Conservation (phyloP, 2,329 filamentous ascomycete genomes). For the Fusarium sp. region DNA sequence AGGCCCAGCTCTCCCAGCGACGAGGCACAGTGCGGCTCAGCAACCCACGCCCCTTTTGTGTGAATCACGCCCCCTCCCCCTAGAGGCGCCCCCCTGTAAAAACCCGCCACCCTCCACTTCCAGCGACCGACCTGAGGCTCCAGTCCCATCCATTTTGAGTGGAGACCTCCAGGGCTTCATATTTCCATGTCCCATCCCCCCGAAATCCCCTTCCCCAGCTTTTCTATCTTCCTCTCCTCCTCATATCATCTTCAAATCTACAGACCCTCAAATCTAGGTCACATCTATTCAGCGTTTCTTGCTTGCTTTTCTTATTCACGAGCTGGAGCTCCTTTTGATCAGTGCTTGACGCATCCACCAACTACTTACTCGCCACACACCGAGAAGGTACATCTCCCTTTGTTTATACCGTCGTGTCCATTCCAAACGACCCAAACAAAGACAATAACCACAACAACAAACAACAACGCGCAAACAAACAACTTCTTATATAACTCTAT, state of each 20-base stretch:
- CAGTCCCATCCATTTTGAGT: conserved; percentile 18
- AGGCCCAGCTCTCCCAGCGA: conserved; percentile 10
- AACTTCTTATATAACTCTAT: conserved; percentile 15
- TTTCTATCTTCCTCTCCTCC: neutral
- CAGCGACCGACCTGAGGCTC: conserved; percentile 33
- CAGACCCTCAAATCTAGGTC: neutral
- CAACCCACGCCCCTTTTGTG: neutral
- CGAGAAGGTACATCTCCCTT: conserved; percentile 11
- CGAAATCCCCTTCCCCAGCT: conserved; percentile 27
- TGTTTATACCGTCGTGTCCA: conserved; percentile 35
- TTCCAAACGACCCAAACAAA: conserved; percentile 34
- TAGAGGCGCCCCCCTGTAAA: neutral
- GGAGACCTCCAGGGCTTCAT: conserved; percentile 17
- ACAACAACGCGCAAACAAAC: conserved; percentile 14
- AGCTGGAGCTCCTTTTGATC: conserved; percentile 34
- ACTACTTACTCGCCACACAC: conserved; percentile 4
- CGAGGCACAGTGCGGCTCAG: conserved; percentile 26
- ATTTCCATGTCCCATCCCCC: conserved; percentile 39
- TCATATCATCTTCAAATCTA: neutral
- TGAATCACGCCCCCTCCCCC: neutral
- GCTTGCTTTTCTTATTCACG: conserved; percentile 14
- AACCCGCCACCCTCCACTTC: conserved; percentile 19
- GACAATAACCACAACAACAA: conserved; percentile 13
- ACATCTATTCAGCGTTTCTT: conserved; percentile 4
- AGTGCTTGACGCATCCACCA: conserved; percentile 38